Evolutionary conservation across 805 yeast species (phyloP).

Genomic region (Metschnikowia amazonensis): DNA sequence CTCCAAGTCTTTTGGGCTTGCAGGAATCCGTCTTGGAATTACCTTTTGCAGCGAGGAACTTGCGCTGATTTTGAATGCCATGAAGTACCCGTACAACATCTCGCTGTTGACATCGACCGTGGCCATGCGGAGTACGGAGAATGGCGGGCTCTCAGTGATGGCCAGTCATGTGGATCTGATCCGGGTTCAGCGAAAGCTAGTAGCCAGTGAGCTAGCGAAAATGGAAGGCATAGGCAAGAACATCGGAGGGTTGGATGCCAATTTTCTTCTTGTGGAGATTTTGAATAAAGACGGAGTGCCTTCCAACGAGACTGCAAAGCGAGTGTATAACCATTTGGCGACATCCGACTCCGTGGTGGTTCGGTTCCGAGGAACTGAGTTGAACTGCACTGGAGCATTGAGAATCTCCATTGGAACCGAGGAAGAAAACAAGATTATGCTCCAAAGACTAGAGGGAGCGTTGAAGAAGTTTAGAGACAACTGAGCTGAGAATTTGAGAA

Average conservation of each 20-base stretch:
- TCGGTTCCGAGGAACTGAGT: constrained; percentile 86
- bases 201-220: constrained; percentile 51
- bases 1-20: constrained; percentile 93
- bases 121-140: constrained; percentile 68
- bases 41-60: constrained; percentile 62
- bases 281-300: constrained; percentile 61
- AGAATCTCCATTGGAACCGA: constrained; percentile 85
- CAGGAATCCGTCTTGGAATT: constrained; percentile 88
- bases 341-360: constrained; percentile 73
- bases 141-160: constrained; percentile 59
- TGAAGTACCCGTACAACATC: constrained; percentile 96
- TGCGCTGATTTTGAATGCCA: constrained; percentile 69
- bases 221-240: constrained; percentile 66
- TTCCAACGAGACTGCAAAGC: constrained; percentile 60
- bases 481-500: too few species aligned
- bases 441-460: constrained; percentile 43
- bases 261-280: constrained; percentile 74
- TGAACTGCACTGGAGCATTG: constrained; percentile 83
- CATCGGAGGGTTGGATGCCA: constrained; percentile 83
- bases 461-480: constrained; percentile 18
- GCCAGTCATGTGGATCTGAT: constrained; percentile 47
- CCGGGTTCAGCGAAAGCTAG: constrained; percentile 49
- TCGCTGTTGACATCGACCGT: constrained; percentile 74
- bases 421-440: constrained; percentile 61
- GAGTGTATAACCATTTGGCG: constrained; percentile 69